phyloP scores from a whole-genome alignment of 352 stramenopile genomes.

The Lagenidium sp. region DNA sequence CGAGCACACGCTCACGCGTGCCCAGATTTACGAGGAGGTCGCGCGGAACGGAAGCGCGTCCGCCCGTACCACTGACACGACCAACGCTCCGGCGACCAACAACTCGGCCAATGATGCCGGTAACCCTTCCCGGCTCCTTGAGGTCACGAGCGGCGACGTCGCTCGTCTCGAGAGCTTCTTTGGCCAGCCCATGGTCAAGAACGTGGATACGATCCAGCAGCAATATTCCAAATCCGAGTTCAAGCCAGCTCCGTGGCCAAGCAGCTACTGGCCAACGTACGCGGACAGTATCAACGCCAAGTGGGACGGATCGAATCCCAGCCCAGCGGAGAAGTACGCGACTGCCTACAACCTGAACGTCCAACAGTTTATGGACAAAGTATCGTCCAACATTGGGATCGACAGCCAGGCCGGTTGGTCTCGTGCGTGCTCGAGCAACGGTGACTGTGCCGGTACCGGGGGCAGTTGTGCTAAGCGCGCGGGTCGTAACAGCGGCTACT shows the following conservation, averaged over 20 bases:
- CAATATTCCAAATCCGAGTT: slow-evolving; percentile 3
- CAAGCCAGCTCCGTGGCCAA: slow-evolving; percentile 21
- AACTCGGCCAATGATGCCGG: not conserved
- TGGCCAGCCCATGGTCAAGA: slow-evolving; percentile 6
- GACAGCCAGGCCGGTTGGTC: not conserved
- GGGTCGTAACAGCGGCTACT: slow-evolving; percentile 1
- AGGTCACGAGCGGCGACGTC: slow-evolving; percentile 8
- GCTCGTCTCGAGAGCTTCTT: slow-evolving; percentile 11
- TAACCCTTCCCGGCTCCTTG: not conserved
- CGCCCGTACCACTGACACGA: not conserved
- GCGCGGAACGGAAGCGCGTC: not conserved
- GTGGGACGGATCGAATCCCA: slow-evolving; percentile 11
- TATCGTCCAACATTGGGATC: slow-evolving; percentile 2
- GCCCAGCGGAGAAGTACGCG: slow-evolving; percentile 9
- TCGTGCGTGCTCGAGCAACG: slow-evolving; percentile 1
- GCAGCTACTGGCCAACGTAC: slow-evolving; percentile 56
- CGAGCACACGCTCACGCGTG: slow-evolving; percentile 3
- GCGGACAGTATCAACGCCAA: slow-evolving; percentile 53
- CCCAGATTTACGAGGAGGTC: slow-evolving; percentile 1
- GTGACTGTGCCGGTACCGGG: not conserved
- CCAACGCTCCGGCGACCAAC: not conserved
- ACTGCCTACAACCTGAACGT: slow-evolving; percentile 6
- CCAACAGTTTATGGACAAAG: slow-evolving; percentile 12
- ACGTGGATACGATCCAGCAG: slow-evolving; percentile 8
- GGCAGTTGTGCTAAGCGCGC: not conserved